Evolutionary conservation across 768 basidiomycete species (phyloP), one percentile per base, ranked within the genome.

Genomic region (Trametes coccinea): DNA sequence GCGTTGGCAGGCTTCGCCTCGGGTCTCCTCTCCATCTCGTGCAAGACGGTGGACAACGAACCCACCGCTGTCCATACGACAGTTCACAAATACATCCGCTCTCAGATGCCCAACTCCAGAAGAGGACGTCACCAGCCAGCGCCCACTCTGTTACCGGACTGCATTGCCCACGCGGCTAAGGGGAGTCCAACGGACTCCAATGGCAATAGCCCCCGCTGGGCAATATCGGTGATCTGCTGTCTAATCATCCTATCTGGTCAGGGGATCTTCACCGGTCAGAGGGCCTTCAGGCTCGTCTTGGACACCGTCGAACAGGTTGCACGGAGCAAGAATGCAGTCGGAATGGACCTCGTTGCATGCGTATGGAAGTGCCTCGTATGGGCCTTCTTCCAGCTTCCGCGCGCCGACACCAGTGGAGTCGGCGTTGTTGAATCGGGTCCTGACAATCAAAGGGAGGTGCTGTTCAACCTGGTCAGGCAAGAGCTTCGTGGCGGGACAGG

Each of bases 351-450:
- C 7, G 77, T 80, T 45, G 69, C 78, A 1, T 77, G 77, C 39
- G 70, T 81, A 22, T 88, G 85, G 85, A 76, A 74, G 53, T 78
- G 81, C 53, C 73, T 87, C 30, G 71, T 87, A 22, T 87, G 86
- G 85, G 78, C 80, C 1, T 85, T 81, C 60, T 71, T 78, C 17
- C 77, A 76, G 16, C 66, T 85, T 48, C 41, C 50, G 6, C n/a
- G 29, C 5, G 53, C 17, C 43, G 37, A 41, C 47, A 40, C 29
- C 37, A 39, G 39, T 39, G 39, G 39, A 13, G 8, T 8, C 8
- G 13, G 39, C 39, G 13, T 22, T 22, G 22, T 22, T 22, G 22
- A 22, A 22, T 22, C 22, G 22, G 22, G 22, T 22, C 22, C 22
- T 22, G 22, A 22, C 22, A 22, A 22, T 22, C 22, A 22, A 41